Percentiles rank a stretch among this genome's conserved stretches.
Conservation (phyloP, 352 stramenopile genomes). For the Phytopythium sindhum region DNA sequence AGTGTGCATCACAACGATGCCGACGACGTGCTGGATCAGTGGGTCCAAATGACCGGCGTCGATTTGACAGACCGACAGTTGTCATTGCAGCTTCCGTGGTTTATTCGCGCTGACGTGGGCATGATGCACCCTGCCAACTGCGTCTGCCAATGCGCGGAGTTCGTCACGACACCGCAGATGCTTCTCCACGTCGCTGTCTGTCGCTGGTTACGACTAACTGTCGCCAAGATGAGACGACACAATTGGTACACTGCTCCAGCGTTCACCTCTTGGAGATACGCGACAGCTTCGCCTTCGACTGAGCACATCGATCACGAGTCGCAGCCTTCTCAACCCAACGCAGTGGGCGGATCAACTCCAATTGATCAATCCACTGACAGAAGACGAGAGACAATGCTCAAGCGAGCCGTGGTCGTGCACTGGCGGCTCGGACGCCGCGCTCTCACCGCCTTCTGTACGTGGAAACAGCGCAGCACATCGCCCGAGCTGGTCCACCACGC, state of each 20-base stretch:
- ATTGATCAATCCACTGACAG: background rate
- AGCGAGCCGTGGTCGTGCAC: slow-evolving; percentile 22
- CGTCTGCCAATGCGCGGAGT: slow-evolving; percentile 17
- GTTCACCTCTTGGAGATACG: background rate
- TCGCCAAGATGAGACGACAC: background rate
- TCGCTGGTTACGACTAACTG: slow-evolving; percentile 26
- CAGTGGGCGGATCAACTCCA: background rate
- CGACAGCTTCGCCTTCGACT: background rate
- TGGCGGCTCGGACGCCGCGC: slow-evolving; percentile 24
- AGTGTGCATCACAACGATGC: background rate
- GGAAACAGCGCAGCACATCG: slow-evolving; percentile 25
- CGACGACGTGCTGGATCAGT: background rate
- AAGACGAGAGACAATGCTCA: background rate
- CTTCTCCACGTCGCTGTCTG: slow-evolving; percentile 22
- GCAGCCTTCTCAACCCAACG: background rate
- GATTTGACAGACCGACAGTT: background rate
- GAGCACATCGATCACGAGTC: background rate
- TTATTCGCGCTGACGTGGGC: slow-evolving; percentile 25
- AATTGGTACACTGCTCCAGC: background rate
- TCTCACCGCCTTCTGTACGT: slow-evolving; percentile 33
- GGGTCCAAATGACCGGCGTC: background rate
- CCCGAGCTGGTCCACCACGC: slow-evolving; percentile 18
- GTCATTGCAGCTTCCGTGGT: slow-evolving; percentile 15
- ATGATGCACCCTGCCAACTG: slow-evolving; percentile 25
- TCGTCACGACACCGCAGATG: slow-evolving; percentile 11